phyloP scores from a whole-genome alignment of 1,284 basidiomycete genomes.

The Trametes sp. region DNA sequence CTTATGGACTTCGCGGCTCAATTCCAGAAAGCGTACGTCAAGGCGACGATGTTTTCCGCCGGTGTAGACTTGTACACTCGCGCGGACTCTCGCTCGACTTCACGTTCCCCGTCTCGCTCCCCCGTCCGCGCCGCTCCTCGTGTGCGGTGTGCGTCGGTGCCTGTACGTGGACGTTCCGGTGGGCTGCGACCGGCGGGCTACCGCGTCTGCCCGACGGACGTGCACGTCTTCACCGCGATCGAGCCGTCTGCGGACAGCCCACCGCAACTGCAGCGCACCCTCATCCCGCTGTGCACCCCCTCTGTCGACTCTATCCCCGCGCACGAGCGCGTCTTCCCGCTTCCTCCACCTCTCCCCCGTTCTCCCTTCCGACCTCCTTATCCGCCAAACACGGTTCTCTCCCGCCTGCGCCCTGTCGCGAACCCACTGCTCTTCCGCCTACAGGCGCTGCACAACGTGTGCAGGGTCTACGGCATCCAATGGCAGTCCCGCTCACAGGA shows the following conservation, averaged over 20 bases:
- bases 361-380: conserved; percentile 38
- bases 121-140: conserved; percentile 21
- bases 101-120: conserved; percentile 31
- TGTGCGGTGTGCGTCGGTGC: conserved; percentile 18
- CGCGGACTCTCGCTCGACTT: conserved; percentile 31
- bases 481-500: conserved; percentile 57
- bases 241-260: conserved; percentile 16
- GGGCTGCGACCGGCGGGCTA: conserved; percentile 51
- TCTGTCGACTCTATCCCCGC: conserved; percentile 21
- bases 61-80: conserved; percentile 35
- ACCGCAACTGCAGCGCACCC: conserved; percentile 28
- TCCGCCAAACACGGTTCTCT: conserved; percentile 23
- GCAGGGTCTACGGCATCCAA: conserved; percentile 47
- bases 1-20: conserved; percentile 60
- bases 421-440: conserved; percentile 66
- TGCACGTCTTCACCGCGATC: conserved; percentile 43
- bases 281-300: conserved; percentile 33
- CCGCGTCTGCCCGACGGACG: conserved; percentile 50
- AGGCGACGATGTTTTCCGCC: conserved; percentile 57
- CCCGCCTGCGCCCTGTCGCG: conserved; percentile 56
- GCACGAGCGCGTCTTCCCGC: conserved; percentile 37
- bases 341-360: conserved; percentile 37
- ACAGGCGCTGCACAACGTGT: conserved; percentile 62
- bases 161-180: conserved; percentile 14
- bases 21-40: conserved; percentile 64